These are phyloP conservation scores for Tulasnella sp. DNA, from an alignment of 768 basidiomycete species.

Conservation along the genomic window DNA sequence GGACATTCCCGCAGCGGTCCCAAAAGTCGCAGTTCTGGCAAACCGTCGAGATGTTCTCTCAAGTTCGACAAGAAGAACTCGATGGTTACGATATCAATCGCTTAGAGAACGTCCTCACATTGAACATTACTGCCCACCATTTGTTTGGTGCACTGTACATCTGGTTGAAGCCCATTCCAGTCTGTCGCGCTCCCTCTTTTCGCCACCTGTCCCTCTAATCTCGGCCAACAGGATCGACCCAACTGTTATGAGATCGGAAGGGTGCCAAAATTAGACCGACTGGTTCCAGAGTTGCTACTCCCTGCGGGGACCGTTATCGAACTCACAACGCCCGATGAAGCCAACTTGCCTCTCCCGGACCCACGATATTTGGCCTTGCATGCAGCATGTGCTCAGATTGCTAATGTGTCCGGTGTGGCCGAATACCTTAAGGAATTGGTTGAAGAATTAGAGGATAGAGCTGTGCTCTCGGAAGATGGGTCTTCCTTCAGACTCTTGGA, in stretches of 20 bases:
- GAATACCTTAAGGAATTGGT: constrained; percentile 19
- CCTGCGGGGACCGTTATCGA: too few species aligned
- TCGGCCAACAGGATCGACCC: neutral
- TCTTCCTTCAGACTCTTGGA: neutral
- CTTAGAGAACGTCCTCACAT: too few species aligned
- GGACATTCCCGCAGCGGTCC: neutral
- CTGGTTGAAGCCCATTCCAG: neutral
- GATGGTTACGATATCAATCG: too few species aligned
- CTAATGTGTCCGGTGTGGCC: constrained; percentile 21
- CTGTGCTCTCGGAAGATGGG: neutral
- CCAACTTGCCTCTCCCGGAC: neutral
- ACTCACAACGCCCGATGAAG: neutral
- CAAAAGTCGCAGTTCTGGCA: neutral
- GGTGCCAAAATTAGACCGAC: neutral
- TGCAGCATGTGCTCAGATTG: constrained; percentile 22
- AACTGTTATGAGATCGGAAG: neutral
- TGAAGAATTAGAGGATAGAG: constrained; percentile 21
- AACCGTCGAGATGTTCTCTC: neutral
- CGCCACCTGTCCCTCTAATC: neutral
- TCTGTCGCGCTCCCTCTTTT: neutral
- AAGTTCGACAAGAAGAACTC: neutral
- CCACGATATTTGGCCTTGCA: constrained; percentile 23
- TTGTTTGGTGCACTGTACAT: neutral
- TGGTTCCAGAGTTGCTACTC: neutral
- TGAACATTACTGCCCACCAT: neutral